Percentiles rank a stretch among this genome's conserved stretches.
These are phyloP conservation scores for Evernia prunastri DNA, from an alignment of 495 filamentous ascomycete genomes.

Conservation along the genomic window DNA sequence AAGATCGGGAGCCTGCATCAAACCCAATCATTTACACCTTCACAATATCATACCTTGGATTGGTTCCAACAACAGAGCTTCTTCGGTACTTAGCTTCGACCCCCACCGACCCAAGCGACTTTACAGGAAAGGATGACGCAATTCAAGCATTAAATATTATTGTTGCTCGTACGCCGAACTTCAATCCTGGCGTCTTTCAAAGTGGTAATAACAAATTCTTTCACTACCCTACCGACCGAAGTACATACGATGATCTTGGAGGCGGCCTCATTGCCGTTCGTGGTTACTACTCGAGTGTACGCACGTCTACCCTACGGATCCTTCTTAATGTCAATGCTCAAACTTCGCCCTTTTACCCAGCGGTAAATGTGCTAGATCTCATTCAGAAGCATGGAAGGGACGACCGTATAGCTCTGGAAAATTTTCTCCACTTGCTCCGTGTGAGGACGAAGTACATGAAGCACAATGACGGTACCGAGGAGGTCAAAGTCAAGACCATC, in stretches of 20 bases:
- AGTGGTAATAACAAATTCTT: slow-evolving; percentile 24
- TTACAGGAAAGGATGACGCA: slow-evolving; percentile 37
- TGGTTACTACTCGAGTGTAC: slow-evolving; percentile 63
- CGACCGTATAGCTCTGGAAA: neutral
- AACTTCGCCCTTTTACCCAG: slow-evolving; percentile 13
- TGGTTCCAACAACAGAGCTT: slow-evolving; percentile 11
- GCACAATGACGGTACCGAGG: neutral
- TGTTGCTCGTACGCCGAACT: slow-evolving; percentile 34
- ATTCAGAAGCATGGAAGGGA: neutral
- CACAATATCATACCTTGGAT: slow-evolving; percentile 6
- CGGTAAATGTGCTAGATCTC: neutral
- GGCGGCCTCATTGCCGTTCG: slow-evolving; percentile 47
- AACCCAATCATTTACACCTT: slow-evolving; percentile 16
- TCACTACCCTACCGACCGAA: slow-evolving; percentile 13
- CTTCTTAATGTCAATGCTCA: slow-evolving; percentile 26
- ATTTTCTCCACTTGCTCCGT: slow-evolving; percentile 6
- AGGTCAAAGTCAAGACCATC: slow-evolving; percentile 10
- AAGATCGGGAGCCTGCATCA: slow-evolving; percentile 8
- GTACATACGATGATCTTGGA: slow-evolving; percentile 22
- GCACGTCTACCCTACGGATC: slow-evolving; percentile 56
- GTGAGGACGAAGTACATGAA: slow-evolving; percentile 14
- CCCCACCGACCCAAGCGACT: slow-evolving; percentile 44
- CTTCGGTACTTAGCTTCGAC: slow-evolving; percentile 39
- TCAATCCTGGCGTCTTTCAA: slow-evolving; percentile 25
- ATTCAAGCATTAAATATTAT: slow-evolving; percentile 48